Evolutionary conservation across 345 rosid species (phyloP).

Genomic region (Noccaea bulbosa): DNA sequence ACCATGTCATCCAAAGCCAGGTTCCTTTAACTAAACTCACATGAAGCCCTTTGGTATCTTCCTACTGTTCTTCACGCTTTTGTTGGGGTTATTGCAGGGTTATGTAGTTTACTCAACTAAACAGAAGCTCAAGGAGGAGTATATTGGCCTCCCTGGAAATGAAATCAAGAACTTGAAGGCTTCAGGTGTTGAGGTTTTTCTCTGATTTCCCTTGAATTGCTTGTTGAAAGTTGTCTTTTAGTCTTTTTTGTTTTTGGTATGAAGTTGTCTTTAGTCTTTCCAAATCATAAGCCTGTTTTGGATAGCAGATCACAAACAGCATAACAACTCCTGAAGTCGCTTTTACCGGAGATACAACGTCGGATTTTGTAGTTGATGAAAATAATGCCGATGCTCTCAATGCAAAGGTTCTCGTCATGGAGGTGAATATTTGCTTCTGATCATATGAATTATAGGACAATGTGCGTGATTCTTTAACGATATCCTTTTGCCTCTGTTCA

Average conservation of each 20-base stretch:
- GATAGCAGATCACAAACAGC: slow-evolving; percentile 74
- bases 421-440: slow-evolving; percentile 55
- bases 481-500: slow-evolving; percentile 1
- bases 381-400: slow-evolving; percentile 68
- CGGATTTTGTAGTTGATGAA: slow-evolving; percentile 74
- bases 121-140: slow-evolving; percentile 81
- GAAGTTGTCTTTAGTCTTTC: no score
- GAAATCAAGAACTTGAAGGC: slow-evolving; percentile 80
- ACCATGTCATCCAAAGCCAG: slow-evolving; percentile 90
- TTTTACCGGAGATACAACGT: slow-evolving; percentile 91
- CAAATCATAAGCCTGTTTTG: slow-evolving; percentile 15
- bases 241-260: no score
- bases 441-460: slow-evolving; percentile 19
- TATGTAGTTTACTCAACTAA: slow-evolving; percentile 77
- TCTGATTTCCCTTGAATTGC: slow-evolving; percentile 14
- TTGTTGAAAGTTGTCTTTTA: no score
- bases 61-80: background rate
- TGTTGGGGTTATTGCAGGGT: slow-evolving; percentile 57
- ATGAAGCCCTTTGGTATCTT: background rate
- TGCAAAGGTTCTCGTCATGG: slow-evolving; percentile 87
- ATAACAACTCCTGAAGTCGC: slow-evolving; percentile 77
- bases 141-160: slow-evolving; percentile 65
- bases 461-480: slow-evolving; percentile 2
- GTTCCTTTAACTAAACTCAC: slow-evolving; percentile 41
- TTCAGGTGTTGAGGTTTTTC: slow-evolving; percentile 82